These are phyloP conservation scores for Biscogniauxia sp. DNA, from an alignment of 2,329 filamentous ascomycete species.

Conservation along the genomic window DNA sequence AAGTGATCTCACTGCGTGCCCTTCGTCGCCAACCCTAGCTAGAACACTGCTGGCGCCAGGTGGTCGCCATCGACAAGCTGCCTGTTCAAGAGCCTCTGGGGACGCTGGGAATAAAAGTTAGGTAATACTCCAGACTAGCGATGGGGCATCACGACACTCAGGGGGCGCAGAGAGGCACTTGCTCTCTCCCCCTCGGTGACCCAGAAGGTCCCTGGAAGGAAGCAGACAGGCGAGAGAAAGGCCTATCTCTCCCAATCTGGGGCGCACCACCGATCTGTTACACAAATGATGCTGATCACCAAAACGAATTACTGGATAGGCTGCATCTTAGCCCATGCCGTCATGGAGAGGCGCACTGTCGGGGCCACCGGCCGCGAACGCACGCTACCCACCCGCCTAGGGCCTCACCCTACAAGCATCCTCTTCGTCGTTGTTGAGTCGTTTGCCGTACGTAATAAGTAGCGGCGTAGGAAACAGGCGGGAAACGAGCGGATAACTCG, in stretches of 20 bases:
- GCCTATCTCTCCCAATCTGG: neutral
- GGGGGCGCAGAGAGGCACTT: neutral
- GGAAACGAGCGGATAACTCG: neutral
- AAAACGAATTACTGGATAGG: neutral
- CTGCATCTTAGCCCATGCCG: neutral
- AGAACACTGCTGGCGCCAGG: neutral
- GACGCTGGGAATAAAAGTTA: neutral
- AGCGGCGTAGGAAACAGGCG: neutral
- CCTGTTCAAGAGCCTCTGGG: neutral
- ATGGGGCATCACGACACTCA: neutral
- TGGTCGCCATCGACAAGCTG: neutral
- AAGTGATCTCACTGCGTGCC: neutral
- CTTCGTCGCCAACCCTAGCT: neutral
- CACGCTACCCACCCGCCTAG: constrained; percentile 1
- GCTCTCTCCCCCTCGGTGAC: neutral
- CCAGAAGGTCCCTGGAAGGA: neutral
- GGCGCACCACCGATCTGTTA: neutral
- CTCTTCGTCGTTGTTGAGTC: neutral
- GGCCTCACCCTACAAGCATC: neutral
- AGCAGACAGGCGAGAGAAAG: neutral
- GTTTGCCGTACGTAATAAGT: constrained; percentile 4
- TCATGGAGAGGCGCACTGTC: neutral
- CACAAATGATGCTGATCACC: neutral
- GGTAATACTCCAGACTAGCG: neutral
- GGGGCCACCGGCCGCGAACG: neutral